These are phyloP conservation scores for Micractinium sp. DNA, from an alignment of 139 green algal genomes.

Conservation along the genomic window DNA sequence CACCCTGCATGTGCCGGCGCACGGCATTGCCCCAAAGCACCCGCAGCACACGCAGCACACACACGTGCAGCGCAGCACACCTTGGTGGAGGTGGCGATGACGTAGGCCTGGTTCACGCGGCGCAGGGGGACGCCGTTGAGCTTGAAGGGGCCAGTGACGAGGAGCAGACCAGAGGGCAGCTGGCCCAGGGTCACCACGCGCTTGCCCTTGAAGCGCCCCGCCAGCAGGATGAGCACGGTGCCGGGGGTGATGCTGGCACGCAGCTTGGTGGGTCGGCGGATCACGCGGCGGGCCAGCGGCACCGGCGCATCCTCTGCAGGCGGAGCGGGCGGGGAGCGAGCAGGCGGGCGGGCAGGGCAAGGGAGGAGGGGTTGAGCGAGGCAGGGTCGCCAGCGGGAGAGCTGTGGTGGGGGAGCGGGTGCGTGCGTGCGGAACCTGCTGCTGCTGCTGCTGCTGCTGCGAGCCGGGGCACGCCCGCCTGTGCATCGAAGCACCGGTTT, in stretches of 20 bases:
- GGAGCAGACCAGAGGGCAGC: constrained; percentile 93
- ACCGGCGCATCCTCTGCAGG: constrained; percentile 84
- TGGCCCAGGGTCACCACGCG: constrained; percentile 96
- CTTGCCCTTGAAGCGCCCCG: constrained; percentile 97
- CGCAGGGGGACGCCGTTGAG: constrained; percentile 97
- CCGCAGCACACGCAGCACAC: too few relatives aligned
- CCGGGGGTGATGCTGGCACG: constrained; percentile 93
- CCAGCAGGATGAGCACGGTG: constrained; percentile 97
- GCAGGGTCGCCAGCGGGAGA: not conserved
- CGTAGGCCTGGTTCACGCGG: constrained; percentile 97
- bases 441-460: too few relatives aligned
- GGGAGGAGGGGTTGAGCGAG: not conserved
- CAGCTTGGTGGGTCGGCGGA: constrained; percentile 88
- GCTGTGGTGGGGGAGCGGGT: not conserved
- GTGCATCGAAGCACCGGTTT: too few relatives aligned
- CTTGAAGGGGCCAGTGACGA: constrained; percentile 96
- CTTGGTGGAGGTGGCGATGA: constrained; percentile 98
- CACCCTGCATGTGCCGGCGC: too few relatives aligned
- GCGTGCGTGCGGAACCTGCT: too few relatives aligned
- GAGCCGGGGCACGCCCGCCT: too few relatives aligned
- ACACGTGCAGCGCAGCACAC: constrained; percentile 40
- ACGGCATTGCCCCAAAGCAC: too few relatives aligned
- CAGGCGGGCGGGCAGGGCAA: not conserved
- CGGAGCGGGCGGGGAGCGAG: not conserved
- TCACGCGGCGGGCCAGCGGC: constrained; percentile 69